phyloP scores from a whole-genome alignment of 169 alveolate genomes.

The Plasmodium knowlesi region DNA sequence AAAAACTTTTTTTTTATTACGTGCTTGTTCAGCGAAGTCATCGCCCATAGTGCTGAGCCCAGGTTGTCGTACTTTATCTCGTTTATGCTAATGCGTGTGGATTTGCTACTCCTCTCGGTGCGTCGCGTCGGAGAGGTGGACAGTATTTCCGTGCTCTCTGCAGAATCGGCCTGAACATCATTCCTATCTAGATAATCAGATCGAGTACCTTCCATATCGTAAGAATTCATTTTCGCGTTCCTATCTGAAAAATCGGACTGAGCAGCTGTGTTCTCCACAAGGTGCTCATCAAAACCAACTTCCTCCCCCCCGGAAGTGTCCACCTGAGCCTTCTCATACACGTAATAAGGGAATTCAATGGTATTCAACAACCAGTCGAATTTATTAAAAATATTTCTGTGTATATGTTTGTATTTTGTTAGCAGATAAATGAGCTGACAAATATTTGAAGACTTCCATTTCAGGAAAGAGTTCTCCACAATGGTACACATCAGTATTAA shows the following conservation, averaged over 20 bases:
- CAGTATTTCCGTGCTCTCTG: too few species aligned
- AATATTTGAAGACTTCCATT: conserved; percentile 53
- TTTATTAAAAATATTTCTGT: conserved; percentile 27
- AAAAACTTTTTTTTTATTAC: conserved; percentile 26
- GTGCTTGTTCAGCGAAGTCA: conserved; percentile 35
- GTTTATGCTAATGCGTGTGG: conserved; percentile 4
- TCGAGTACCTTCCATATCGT: too few species aligned
- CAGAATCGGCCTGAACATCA: background rate
- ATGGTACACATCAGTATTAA: conserved; percentile 13
- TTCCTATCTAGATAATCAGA: background rate
- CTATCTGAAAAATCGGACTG: background rate
- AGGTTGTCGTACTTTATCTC: conserved; percentile 46
- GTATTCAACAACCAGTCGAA: conserved; percentile 22
- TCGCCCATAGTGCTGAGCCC: conserved; percentile 66
- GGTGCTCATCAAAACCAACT: background rate
- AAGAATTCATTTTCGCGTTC: background rate
- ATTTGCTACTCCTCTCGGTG: background rate
- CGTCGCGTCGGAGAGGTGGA: background rate
- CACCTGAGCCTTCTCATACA: conserved; percentile 26
- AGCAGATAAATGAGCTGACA: conserved; percentile 44
- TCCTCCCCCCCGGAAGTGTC: background rate
- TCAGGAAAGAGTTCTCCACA: conserved; percentile 14
- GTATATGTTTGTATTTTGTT: conserved; percentile 51
- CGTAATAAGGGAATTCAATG: conserved; percentile 16
- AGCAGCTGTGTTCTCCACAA: background rate